Conservation (phyloP, 2,329 filamentous ascomycete genomes). For the Colletotrichum cuscutae region DNA sequence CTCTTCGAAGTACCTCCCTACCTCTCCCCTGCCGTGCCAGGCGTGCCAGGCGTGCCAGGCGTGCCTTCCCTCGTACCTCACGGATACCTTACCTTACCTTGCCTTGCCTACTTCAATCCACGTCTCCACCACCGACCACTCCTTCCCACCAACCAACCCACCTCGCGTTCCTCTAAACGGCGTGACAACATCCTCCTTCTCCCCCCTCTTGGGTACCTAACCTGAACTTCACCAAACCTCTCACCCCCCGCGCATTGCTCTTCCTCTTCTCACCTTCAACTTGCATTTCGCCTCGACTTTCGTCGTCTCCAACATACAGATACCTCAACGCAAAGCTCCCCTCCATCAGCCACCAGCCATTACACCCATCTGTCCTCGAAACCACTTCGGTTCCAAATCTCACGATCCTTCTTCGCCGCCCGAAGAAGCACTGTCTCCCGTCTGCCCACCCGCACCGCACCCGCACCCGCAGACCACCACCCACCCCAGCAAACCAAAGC, state of each 20-base stretch:
- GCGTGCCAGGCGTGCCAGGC: too few relatives aligned
- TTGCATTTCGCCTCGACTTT: slow-evolving; percentile 6
- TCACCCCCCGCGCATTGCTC: neutral
- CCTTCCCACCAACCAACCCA: slow-evolving; percentile 27
- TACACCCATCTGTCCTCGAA: neutral
- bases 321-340: neutral
- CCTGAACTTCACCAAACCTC: slow-evolving; percentile 20
- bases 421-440: neutral
- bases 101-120: slow-evolving; percentile 4
- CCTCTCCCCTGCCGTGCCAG: neutral
- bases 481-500: neutral
- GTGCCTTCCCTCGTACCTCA: neutral
- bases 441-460: slow-evolving; percentile 2
- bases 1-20: slow-evolving; percentile 28
- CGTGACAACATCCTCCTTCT: slow-evolving; percentile 31
- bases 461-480: neutral
- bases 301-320: neutral
- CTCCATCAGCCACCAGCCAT: neutral
- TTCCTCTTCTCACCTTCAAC: slow-evolving; percentile 7
- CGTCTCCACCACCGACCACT: neutral
- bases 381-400: neutral
- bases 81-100: neutral
- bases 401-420: neutral
- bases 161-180: slow-evolving; percentile 27
- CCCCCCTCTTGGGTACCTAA: slow-evolving; percentile 19